These are phyloP conservation scores for Cryptococcus amylolentus DNA, from an alignment of 1,284 basidiomycete species.

Conservation along the genomic window DNA sequence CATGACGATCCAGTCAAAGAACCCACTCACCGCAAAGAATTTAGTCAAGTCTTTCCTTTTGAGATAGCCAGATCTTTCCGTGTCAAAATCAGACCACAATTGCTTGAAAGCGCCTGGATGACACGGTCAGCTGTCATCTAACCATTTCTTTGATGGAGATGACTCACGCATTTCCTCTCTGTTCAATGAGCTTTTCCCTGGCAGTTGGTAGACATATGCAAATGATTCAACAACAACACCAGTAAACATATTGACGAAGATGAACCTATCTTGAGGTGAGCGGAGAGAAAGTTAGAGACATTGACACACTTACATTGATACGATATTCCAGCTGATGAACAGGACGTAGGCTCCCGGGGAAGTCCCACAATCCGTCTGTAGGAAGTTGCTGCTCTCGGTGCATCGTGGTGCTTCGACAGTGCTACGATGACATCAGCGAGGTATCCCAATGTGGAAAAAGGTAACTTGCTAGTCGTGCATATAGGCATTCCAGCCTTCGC, in stretches of 20 bases:
- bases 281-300: neutral
- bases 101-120: constrained; percentile 71
- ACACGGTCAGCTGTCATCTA: neutral
- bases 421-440: constrained; percentile 49
- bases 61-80: constrained; percentile 73
- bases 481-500: constrained; percentile 88
- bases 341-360: constrained; percentile 76
- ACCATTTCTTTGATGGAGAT: neutral
- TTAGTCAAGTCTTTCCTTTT: constrained; percentile 66
- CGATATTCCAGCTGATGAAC: constrained; percentile 94
- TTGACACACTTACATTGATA: constrained; percentile 71
- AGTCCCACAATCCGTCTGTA: constrained; percentile 86
- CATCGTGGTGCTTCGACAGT: constrained; percentile 76
- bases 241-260: constrained; percentile 93
- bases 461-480: constrained; percentile 85
- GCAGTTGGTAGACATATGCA: constrained; percentile 87
- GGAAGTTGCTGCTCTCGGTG: constrained; percentile 60
- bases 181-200: constrained; percentile 73
- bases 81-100: constrained; percentile 82
- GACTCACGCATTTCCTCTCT: constrained; percentile 75
- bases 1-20: neutral
- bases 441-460: neutral
- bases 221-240: constrained; percentile 97
- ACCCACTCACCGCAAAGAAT: constrained; percentile 71
- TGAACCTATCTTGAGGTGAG: constrained; percentile 59